Evolutionary conservation across 257 asterid species (phyloP).

Genomic region (Nicotiana undulata): DNA sequence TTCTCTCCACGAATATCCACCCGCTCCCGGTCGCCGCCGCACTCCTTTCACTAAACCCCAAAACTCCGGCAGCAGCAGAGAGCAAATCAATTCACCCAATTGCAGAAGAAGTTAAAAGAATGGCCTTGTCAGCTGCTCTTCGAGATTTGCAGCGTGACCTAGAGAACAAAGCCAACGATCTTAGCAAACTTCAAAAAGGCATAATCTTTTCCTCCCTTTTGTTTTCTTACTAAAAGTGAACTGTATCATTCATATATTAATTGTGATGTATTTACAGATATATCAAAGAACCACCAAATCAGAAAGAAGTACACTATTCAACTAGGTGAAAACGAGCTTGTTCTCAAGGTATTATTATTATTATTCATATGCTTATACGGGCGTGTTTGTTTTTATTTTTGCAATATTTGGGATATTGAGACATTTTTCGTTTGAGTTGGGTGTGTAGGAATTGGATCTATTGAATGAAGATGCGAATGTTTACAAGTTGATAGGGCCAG

Average conservation of each 20-base stretch:
- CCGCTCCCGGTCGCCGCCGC: too few relatives aligned
- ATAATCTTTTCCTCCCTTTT: not conserved
- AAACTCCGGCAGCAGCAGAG: not conserved
- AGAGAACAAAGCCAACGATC: slow-evolving; percentile 86
- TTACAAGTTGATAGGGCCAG: slow-evolving; percentile 89
- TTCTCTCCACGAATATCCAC: too few relatives aligned
- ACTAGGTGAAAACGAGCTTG: slow-evolving; percentile 96
- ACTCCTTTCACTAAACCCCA: too few relatives aligned
- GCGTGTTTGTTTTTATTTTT: not conserved
- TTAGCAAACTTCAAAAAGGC: slow-evolving; percentile 76
- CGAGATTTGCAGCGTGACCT: slow-evolving; percentile 77
- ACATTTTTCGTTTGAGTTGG: not conserved
- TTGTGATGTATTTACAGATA: slow-evolving; percentile 28
- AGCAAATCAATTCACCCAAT: not conserved
- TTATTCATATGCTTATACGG: not conserved
- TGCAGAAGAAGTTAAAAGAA: not conserved
- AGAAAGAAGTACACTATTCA: slow-evolving; percentile 87
- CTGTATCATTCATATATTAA: not conserved
- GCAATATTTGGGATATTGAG: not conserved
- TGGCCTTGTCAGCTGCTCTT: slow-evolving; percentile 36
- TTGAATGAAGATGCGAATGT: slow-evolving; percentile 89
- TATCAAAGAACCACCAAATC: slow-evolving; percentile 82
- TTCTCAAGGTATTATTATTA: slow-evolving; percentile 49
- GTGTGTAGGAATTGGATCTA: slow-evolving; percentile 72
- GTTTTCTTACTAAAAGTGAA: not conserved